Base-by-base conservation (phyloP, 345 rosid genomes). In the Raphanus sativus region DNA sequence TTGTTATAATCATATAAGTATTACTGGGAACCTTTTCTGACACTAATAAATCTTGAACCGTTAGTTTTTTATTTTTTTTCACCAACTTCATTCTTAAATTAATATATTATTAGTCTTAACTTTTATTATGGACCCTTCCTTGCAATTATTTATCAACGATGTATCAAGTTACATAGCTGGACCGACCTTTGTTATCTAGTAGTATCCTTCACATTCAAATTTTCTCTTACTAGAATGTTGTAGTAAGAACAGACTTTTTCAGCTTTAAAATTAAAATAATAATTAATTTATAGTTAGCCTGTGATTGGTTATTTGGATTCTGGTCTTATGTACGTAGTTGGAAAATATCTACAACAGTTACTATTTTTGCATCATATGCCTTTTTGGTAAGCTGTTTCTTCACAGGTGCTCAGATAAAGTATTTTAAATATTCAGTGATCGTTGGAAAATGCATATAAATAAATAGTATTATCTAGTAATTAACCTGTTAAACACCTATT, bases 221-320 rank as follows among this genome's bases (percentile, higher is more conserved):
- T 29, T 13, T 62, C 65, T 50, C 70, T 60, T 24, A 34, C 64
- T 77, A 50, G 77, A 78, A 78, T 66, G 73, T 71, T 65, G 81
- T 65, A 77, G 64, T 16, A 24, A 62, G 25, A 67, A 75, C 54
- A 60, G 32, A 54, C 52, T 28, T 77, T 26, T 29, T 55, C 2
- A 56, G n/a, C 26, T 16, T 38, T 4, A 52, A 48, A 12, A 61
- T 25, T 21, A 9, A 30, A 8, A 40, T 2, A 34, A 34, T 12
- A 54, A 54, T 8, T 61, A 5, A n/a, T 76, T 17, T n/a, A 36
- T 52, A 52, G 59, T 16, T 29, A 28, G 58, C 32, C 29, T 25
- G 56, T 69, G 74, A 54, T 77, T 70, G 59, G 65, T 69, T 62
- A 38, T 30, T 70, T 77, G 17, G 69, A 16, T 69, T 16, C 7